Evolutionary conservation across 306 rosid species (phyloP).

Genomic region (Fagus sylvatica): DNA sequence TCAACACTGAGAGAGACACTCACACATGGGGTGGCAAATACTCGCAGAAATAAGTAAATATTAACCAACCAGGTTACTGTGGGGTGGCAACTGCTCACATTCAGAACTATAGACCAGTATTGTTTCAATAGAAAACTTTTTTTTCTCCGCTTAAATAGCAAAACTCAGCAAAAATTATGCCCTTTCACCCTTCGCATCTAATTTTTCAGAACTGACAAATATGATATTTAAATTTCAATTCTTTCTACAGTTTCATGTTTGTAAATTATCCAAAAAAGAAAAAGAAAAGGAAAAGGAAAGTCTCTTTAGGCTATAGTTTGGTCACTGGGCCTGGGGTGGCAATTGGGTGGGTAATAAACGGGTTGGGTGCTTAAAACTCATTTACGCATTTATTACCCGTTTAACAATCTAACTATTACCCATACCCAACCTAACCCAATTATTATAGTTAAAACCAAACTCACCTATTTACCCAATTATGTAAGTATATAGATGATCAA

Average conservation of each 20-base stretch:
- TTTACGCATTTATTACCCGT: no score
- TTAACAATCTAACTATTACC: no score
- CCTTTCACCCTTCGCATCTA: neutral
- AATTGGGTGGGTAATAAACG: no score
- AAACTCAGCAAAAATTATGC: neutral
- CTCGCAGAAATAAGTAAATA: neutral
- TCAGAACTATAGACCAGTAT: neutral
- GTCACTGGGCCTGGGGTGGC: no score
- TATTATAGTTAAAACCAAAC: no score
- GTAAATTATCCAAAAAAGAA: neutral
- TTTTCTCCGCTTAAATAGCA: neutral
- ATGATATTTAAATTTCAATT: neutral
- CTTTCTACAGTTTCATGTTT: neutral
- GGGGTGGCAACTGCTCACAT: neutral
- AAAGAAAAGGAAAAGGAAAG: no score
- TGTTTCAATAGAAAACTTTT: neutral
- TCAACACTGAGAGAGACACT: neutral
- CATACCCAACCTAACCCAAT: no score
- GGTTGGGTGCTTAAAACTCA: no score
- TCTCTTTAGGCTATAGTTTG: neutral
- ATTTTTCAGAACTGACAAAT: neutral
- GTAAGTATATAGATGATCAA: no score
- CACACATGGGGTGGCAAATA: no score
- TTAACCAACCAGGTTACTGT: neutral
- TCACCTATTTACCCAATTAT: no score